Evolutionary conservation across 75 land plant species (phyloP), one percentile per base, ranked within the genome.

Genomic region (Ceratopteris richardii): DNA sequence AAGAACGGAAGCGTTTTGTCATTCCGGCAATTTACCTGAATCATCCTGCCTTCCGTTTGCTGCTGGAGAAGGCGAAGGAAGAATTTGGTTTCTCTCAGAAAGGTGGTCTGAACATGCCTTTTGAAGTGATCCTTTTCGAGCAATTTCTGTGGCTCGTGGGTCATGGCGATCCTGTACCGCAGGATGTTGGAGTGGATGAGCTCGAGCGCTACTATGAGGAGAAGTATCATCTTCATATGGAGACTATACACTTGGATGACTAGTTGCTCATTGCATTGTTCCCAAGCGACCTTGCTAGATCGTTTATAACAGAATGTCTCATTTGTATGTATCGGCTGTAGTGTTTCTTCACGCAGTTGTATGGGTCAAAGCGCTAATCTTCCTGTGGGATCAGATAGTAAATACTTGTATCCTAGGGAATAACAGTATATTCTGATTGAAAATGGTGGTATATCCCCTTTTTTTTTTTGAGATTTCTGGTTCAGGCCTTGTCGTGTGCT

Each of bases 31-130:
- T 24, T 28, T 36, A 65, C 51, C n/a, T 71, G n/a, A 71, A 58
- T 12, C 61, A 71, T 44, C 57, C 75, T 36, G 40, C 68, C n/a
- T 72, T 72, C 50, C 19, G 33, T 31, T 43, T 40, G 9, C 18
- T 72, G 27, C 57, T 72, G 7, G 27, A 72, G 41, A 61, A 67
- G 26, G 60, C 75, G 7, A 71, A 71, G 13, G 58, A 72, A 31
- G 75, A 68, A 44, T 67, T 31, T 11, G 75, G 75, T 29, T 72
- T 67, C 55, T 46, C 58, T 14, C 75, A 72, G 28, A 54, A 68
- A 26, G 75, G 75, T 24, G 56, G 51, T n/a, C 36, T 72, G 12
- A 25, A 29, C 25, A 63, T 75, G 18, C 77, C 74, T 9, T 75
- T 76, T 33, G 65, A 62, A 18, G 66, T 68, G 19, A 39, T 53